Evolutionary conservation across 2,329 filamentous ascomycete species (phyloP), one percentile per base, ranked within the genome.

Genomic region (Aspergillus fischeri): DNA sequence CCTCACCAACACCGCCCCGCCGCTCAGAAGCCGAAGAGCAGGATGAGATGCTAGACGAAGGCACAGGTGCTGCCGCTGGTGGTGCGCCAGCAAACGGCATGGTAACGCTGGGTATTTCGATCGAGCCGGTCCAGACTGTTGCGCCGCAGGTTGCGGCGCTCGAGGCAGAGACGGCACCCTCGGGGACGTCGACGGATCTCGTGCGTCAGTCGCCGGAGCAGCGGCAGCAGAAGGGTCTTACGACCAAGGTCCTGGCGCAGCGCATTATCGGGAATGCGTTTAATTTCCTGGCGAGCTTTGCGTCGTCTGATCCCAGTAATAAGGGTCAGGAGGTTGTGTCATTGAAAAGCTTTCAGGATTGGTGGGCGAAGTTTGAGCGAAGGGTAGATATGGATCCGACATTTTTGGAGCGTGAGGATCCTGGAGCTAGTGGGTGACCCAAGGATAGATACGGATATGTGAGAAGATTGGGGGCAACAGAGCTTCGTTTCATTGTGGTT

Each of bases 331-430:
- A 97, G 72, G 89, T 95, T 11, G 90, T 99, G 25, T 92, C 94
- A n/a, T 76, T 99, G 62, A 94, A 90, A 76, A 91, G 90, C 4
- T 99, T 99, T 73, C 89, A 95, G 76, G 91, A 96, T 57, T 99
- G 95, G 94, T 99, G 95, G 94, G 83, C 81, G 59, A 97, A 97
- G 76, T 99, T 99, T 77, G 93, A 99, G 78, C 84, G 85, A 60
- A 88, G 87, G 70, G 83, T 99, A 42, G 88, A 92, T 66, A 82
- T 85, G 62, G 94, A 99, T 77, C 93, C 94, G 0, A 84, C 85
- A 6, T 99, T 99, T 72, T 78, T 99, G 64, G 92, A 97, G 75
- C 85, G 87, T 67, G 84, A 81, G 55, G 83, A 84, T 62, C 79
- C 80, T 20, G 67, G 60, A 61, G 63, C 67, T 11, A 58, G 53